Evolutionary conservation across 352 stramenopile species (phyloP).

Genomic region (Salisapilia sapeloensis): DNA sequence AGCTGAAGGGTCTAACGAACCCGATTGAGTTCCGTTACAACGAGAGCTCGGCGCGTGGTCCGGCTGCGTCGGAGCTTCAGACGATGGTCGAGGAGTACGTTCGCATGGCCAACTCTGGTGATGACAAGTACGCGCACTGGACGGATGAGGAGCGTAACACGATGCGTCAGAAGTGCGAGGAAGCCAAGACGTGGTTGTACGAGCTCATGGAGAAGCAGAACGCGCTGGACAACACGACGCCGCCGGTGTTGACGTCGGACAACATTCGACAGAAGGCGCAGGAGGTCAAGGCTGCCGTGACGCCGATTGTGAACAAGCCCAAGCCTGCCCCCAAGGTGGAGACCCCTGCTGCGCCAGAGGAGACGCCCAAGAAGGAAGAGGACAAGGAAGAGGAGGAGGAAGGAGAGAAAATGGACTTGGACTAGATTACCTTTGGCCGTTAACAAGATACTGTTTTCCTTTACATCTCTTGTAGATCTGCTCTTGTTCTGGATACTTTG

Average conservation of each 20-base stretch:
- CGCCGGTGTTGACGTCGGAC: constrained; percentile 85
- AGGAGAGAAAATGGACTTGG: constrained; percentile 75
- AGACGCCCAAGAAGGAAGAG: constrained; percentile 12
- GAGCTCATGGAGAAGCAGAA: constrained; percentile 92
- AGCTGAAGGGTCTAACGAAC: constrained; percentile 85
- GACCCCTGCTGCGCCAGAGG: constrained; percentile 18
- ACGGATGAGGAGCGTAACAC: constrained; percentile 90
- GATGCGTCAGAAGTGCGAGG: constrained; percentile 79
- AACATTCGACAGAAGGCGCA: constrained; percentile 83
- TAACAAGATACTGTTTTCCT: too few species aligned
- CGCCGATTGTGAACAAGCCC: constrained; percentile 94
- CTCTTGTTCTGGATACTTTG: too few species aligned
- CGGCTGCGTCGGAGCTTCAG: constrained; percentile 83
- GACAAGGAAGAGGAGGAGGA: constrained; percentile 25
- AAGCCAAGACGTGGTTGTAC: constrained; percentile 90
- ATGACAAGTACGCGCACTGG: constrained; percentile 92
- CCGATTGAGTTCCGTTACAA: constrained; percentile 87
- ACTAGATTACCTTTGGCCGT: constrained; percentile 25
- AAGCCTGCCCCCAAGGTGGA: constrained; percentile 81
- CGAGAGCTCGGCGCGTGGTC: constrained; percentile 82
- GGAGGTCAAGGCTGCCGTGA: constrained; percentile 76
- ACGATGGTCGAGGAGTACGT: constrained; percentile 91
- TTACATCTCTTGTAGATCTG: too few species aligned
- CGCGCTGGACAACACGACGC: constrained; percentile 57
- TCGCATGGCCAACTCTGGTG: constrained; percentile 86